Conservation (phyloP, 148 eudicot species). For the Vaccinium macrocarpon region DNA sequence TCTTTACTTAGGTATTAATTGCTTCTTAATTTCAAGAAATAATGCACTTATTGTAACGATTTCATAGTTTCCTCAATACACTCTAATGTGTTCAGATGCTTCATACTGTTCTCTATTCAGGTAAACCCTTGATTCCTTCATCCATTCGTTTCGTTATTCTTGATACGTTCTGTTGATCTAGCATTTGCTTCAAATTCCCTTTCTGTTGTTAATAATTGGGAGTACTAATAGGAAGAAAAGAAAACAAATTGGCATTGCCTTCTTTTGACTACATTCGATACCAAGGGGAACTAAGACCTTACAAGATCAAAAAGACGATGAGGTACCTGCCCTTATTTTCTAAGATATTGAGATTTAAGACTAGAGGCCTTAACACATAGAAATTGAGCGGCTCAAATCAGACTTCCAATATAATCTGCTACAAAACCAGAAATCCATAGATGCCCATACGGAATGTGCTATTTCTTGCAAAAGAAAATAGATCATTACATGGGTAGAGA, state of each 20-base stretch:
- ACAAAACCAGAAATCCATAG: not conserved
- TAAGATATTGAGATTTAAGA: not conserved
- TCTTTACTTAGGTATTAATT: conserved; percentile 7
- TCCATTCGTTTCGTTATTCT: not conserved
- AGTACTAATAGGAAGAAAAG: not conserved
- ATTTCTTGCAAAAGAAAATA: not conserved
- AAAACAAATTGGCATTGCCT: not conserved
- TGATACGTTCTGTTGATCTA: not conserved
- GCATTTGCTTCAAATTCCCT: not conserved
- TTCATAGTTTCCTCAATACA: not conserved
- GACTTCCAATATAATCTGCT: not conserved
- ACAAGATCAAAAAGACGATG: not conserved
- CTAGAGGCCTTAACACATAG: not conserved
- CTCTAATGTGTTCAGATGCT: not conserved
- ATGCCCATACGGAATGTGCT: not conserved
- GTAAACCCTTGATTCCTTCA: not conserved
- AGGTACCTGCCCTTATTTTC: not conserved
- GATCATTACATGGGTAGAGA: not conserved
- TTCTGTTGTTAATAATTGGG: not conserved
- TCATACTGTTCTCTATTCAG: not conserved
- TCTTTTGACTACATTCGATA: not conserved
- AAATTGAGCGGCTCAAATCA: not conserved
- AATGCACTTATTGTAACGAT: not conserved
- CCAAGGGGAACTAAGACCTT: not conserved
- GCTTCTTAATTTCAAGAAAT: conserved; percentile 3